Base-by-base conservation (phyloP, 495 filamentous ascomycete species). In the Talaromyces ruber region DNA sequence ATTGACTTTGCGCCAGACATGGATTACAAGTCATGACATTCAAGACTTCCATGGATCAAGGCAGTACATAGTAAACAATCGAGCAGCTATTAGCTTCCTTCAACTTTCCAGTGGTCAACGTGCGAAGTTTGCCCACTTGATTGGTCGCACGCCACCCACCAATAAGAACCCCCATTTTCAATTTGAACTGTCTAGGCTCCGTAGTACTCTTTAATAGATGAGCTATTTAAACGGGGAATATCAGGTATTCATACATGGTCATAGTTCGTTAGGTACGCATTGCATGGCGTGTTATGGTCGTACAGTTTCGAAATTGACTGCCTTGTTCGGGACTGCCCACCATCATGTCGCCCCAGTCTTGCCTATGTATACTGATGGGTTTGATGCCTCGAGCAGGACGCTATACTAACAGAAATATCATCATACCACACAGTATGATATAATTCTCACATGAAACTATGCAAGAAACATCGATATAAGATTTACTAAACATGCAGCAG, bases 181-280 rank as follows among this genome's bases (percentile, higher is more conserved):
- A 29, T 30, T 6, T 30, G 3, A 11, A 18, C 54, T 30, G 54
- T 28, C 24, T 9, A 24, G 26, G 12, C 52, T 24, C n/a, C n/a
- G 52, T 30, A 8, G 24, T n/a, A 11, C 16, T 55, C 16, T 55
- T 55, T 7, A 5, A 30, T 28, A 1, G 5, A 30, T 57, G 29
- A 34, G 51, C 51, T 22, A 54, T 54, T 54, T 25, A 28, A 9
- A 25, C 51, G 51, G 51, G 16, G 22, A 54, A 54, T 53, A 54
- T 54, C 51, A 54, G 51, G 51, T 54, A 54, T 54, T 54, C 51
- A 54, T 54, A 54, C 51, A 54, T 53, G 8, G 32, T 9, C 32
- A 11, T 39, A 16, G 34, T n/a, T 39, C 34, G 14, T 39, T 39
- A 39, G 34, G 34, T 39, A 39, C 12, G 34, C 16, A 37, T 8